Evolutionary conservation across 805 yeast species (phyloP).

Genomic region (Metschnikowia noctiluminum): DNA sequence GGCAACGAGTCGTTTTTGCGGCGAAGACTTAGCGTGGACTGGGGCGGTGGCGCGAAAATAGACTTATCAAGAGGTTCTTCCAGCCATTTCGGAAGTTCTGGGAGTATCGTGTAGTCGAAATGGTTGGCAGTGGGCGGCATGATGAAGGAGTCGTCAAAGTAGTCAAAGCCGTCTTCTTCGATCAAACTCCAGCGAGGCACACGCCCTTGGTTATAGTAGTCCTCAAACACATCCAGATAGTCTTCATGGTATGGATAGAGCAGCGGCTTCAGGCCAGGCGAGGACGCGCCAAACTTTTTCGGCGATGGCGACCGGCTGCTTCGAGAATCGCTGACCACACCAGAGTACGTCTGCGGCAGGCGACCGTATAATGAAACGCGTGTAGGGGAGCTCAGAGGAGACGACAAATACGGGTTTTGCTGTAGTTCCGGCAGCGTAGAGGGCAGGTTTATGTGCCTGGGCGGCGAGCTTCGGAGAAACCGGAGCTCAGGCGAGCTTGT

Average conservation of each 20-base stretch:
- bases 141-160: constrained; percentile 16
- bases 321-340: constrained; percentile 12
- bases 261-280: constrained; percentile 12
- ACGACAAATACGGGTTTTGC: constrained; percentile 1
- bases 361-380: constrained; percentile 4
- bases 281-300: constrained; percentile 24
- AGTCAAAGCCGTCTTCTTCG: constrained; percentile 15
- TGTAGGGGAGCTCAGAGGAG: constrained; percentile 19
- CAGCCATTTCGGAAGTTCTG: constrained; percentile 27
- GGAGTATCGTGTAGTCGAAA: constrained; percentile 35
- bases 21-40: constrained; percentile 4
- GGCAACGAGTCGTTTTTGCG: constrained; percentile 32
- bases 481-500: constrained; percentile 8
- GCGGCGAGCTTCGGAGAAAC: constrained; percentile 11
- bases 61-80: background rate
- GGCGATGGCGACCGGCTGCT: constrained; percentile 32
- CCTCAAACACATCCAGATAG: constrained; percentile 7
- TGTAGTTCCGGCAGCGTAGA: constrained; percentile 19
- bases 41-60: background rate
- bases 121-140: constrained; percentile 20
- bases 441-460: constrained; percentile 6
- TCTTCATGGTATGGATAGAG: constrained; percentile 10
- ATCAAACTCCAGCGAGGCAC: constrained; percentile 17
- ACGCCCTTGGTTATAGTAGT: constrained; percentile 14
- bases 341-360: constrained; percentile 13